These are phyloP conservation scores for Fusarium falciforme DNA, from an alignment of 2,329 filamentous ascomycete species.

Conservation along the genomic window DNA sequence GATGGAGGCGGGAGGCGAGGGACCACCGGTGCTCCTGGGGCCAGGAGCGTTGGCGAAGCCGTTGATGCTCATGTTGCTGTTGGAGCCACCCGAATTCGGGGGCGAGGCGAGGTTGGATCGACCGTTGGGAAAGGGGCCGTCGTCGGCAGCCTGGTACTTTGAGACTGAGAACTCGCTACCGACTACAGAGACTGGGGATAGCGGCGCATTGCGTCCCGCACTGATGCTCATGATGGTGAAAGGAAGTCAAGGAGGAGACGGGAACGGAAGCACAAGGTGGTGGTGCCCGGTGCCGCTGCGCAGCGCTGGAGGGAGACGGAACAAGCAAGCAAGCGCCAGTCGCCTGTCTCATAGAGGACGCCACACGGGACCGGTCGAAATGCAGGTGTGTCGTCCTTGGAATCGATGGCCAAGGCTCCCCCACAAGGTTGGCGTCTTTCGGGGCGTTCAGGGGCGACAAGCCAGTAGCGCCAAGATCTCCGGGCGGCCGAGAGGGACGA, in stretches of 20 bases:
- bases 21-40: conserved; percentile 68
- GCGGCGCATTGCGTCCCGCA: conserved; percentile 75
- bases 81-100: conserved; percentile 73
- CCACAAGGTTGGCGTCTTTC: conserved; percentile 43
- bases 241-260: conserved; percentile 31
- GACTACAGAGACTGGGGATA: conserved; percentile 85
- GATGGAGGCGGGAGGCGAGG: conserved; percentile 90
- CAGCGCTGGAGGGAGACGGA: conserved; percentile 40
- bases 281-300: not conserved
- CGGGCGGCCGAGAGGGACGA: conserved; percentile 34
- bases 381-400: conserved; percentile 40
- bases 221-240: conserved; percentile 67
- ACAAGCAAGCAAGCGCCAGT: conserved; percentile 28
- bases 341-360: conserved; percentile 44
- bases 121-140: conserved; percentile 64
- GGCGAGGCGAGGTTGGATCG: conserved; percentile 74
- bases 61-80: conserved; percentile 69
- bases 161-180: conserved; percentile 85
- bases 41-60: conserved; percentile 62
- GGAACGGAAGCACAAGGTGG: conserved; percentile 32
- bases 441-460: conserved; percentile 32
- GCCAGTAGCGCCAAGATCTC: conserved; percentile 39
- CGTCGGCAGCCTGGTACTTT: conserved; percentile 70
- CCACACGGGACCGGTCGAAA: conserved; percentile 44
- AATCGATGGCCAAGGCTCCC: conserved; percentile 42